Conservation (phyloP, 2,329 filamentous ascomycete genomes). For the Botrytis byssoidea region DNA sequence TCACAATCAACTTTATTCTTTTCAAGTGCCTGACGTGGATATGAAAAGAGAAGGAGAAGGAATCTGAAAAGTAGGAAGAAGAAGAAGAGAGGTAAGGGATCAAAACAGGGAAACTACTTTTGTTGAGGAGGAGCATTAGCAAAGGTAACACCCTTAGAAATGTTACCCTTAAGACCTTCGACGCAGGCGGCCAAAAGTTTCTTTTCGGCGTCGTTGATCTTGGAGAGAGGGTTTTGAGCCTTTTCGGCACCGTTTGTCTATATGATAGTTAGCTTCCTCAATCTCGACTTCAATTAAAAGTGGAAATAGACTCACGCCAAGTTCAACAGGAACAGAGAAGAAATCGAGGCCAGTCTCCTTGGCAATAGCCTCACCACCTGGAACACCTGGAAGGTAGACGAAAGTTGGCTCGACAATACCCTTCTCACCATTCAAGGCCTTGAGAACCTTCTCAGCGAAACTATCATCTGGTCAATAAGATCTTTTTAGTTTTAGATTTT, state of each 20-base stretch:
- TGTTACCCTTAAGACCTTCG: conserved; percentile 61
- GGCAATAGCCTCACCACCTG: conserved; percentile 80
- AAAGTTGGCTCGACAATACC: conserved; percentile 93
- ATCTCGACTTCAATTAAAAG: conserved; percentile 66
- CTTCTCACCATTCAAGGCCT: conserved; percentile 89
- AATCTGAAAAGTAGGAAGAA: neutral
- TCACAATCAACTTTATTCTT: neutral
- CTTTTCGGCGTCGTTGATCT: conserved; percentile 33
- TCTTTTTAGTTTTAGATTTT: neutral
- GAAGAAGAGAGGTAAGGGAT: neutral
- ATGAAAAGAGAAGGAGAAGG: neutral
- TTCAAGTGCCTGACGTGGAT: conserved; percentile 2
- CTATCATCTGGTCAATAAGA: conserved; percentile 45
- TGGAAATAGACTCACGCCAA: conserved; percentile 75
- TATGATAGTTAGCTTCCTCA: conserved; percentile 75
- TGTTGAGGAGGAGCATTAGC: conserved; percentile 33
- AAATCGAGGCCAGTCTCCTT: conserved; percentile 85
- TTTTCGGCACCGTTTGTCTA: conserved; percentile 56
- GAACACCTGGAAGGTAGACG: conserved; percentile 88
- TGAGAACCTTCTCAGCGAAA: conserved; percentile 92
- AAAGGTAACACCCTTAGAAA: conserved; percentile 77
- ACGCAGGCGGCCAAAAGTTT: conserved; percentile 17
- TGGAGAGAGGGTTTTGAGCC: conserved; percentile 18
- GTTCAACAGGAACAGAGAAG: conserved; percentile 94
- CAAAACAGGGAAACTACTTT: conserved; percentile 22